Conservation (phyloP, 1,284 basidiomycete species). For the Vanrija pseudolonga region DNA sequence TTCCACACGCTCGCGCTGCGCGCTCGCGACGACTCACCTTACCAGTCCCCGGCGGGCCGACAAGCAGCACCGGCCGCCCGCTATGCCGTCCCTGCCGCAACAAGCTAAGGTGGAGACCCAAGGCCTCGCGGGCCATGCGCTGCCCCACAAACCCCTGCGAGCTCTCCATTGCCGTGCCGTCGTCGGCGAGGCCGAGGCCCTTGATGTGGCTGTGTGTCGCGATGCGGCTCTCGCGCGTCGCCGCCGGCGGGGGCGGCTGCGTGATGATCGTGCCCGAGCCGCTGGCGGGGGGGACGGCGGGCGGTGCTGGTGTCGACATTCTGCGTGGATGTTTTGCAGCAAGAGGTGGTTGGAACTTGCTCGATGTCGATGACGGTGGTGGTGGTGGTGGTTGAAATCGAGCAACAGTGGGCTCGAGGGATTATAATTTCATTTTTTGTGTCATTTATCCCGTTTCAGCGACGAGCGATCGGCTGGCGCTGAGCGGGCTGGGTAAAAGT, state of each 20-base stretch:
- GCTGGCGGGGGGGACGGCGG: conserved; percentile 10
- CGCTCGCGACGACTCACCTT: conserved; percentile 32
- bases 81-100: conserved; percentile 43
- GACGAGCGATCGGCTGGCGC: too few relatives aligned
- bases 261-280: conserved; percentile 36
- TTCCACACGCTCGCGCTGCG: too few relatives aligned
- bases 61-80: conserved; percentile 47
- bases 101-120: conserved; percentile 45
- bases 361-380: neutral
- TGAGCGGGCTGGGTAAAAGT: neutral
- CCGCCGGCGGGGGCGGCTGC: conserved; percentile 43
- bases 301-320: conserved; percentile 14
- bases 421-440: conserved; percentile 17
- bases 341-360: neutral
- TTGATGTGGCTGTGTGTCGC: conserved; percentile 57
- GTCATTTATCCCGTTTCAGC: conserved; percentile 9
- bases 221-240: conserved; percentile 47
- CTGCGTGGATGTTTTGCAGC: conserved; percentile 2
- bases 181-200: conserved; percentile 83
- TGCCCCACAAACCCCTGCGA: conserved; percentile 90
- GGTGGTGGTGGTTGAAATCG: neutral
- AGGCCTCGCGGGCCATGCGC: conserved; percentile 76
- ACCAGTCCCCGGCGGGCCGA: conserved; percentile 49
- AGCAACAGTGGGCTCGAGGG: neutral
- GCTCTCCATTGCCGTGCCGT: conserved; percentile 72